phyloP scores from a whole-genome alignment of 2,329 filamentous ascomycete species.

The Nigrospora sphaerica region DNA sequence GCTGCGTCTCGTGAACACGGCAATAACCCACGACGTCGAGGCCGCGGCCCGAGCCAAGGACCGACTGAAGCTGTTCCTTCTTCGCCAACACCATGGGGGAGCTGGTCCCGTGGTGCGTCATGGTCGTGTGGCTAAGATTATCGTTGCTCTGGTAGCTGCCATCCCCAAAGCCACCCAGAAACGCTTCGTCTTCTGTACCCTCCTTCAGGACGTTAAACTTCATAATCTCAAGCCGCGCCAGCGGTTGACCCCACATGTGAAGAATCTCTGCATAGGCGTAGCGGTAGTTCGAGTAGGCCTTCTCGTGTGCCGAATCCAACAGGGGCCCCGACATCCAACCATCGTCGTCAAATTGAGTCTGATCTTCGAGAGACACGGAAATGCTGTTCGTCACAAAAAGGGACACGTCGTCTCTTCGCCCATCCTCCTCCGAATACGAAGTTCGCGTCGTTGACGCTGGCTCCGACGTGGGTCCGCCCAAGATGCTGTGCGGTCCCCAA shows the following conservation, averaged over 20 bases:
- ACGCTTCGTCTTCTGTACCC: constrained; percentile 21
- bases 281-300: constrained; percentile 52
- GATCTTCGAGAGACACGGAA: constrained; percentile 50
- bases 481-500: constrained; percentile 39
- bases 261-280: constrained; percentile 63
- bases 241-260: constrained; percentile 57
- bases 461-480: constrained; percentile 29
- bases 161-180: constrained; percentile 13
- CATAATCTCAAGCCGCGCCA: constrained; percentile 58
- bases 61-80: constrained; percentile 41
- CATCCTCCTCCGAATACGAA: constrained; percentile 48
- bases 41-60: constrained; percentile 46
- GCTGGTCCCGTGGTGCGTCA: constrained; percentile 29
- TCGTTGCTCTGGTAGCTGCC: constrained; percentile 26
- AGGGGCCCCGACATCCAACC: constrained; percentile 55
- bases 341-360: constrained; percentile 61
- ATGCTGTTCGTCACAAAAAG: constrained; percentile 44
- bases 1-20: constrained; percentile 53
- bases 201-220: constrained; percentile 61
- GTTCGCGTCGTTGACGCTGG: constrained; percentile 39
- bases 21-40: constrained; percentile 59
- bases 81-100: constrained; percentile 51
- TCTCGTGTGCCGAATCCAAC: constrained; percentile 41
- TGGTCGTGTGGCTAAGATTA: constrained; percentile 23
- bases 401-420: constrained; percentile 35